These are phyloP conservation scores for Podospora appendiculata DNA, from an alignment of 495 filamentous ascomycete genomes.

Conservation along the genomic window DNA sequence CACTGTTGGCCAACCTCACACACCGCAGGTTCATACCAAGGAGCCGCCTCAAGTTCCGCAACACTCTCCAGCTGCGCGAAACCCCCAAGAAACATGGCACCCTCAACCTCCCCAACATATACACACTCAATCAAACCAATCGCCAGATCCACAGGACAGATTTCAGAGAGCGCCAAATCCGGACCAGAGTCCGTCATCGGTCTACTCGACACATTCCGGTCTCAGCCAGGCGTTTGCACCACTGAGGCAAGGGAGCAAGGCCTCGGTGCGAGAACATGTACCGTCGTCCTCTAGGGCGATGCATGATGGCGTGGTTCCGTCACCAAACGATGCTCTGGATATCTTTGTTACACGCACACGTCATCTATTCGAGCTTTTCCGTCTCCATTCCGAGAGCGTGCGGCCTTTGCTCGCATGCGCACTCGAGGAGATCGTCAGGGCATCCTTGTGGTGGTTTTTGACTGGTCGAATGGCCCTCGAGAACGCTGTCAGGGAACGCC, in stretches of 20 bases:
- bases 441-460: conserved; percentile 82
- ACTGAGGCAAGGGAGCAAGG: conserved; percentile 15
- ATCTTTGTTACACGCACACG: conserved; percentile 59
- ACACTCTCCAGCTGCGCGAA: conserved; percentile 3
- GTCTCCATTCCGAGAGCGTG: conserved; percentile 61
- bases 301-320: conserved; percentile 16
- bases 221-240: conserved; percentile 17
- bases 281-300: conserved; percentile 16
- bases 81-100: conserved; percentile 5
- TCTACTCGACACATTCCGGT: conserved; percentile 17
- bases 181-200: conserved; percentile 20
- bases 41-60: not conserved
- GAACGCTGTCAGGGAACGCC: conserved; percentile 54
- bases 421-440: conserved; percentile 58
- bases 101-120: conserved; percentile 4
- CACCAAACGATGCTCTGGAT: conserved; percentile 54
- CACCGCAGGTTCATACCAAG: not conserved
- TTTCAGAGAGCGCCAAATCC: conserved; percentile 6
- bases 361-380: conserved; percentile 61
- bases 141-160: conserved; percentile 12
- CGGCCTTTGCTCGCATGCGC: conserved; percentile 52
- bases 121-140: conserved; percentile 4
- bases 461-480: conserved; percentile 68
- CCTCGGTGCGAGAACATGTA: conserved; percentile 15
- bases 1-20: not conserved